These are phyloP conservation scores for Apostasia ramifera DNA, from an alignment of 106 monocot species.

Conservation along the genomic window DNA sequence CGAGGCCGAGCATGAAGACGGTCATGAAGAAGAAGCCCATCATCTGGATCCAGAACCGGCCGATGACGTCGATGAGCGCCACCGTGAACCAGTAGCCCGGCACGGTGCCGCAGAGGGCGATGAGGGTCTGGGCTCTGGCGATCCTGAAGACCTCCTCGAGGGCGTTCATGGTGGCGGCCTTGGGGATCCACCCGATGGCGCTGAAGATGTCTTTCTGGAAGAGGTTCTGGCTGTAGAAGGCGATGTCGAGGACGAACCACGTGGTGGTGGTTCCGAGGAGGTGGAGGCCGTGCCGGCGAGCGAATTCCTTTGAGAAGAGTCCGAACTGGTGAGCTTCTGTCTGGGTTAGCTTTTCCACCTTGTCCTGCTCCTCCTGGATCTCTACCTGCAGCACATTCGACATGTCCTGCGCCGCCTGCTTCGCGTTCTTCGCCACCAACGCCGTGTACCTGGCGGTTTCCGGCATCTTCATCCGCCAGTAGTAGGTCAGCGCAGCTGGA, in stretches of 20 bases:
- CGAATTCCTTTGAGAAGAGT: constrained; percentile 32
- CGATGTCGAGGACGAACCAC: constrained; percentile 46
- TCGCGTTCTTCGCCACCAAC: constrained; percentile 46
- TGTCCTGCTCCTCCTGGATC: constrained; percentile 20
- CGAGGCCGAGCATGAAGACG: constrained; percentile 20
- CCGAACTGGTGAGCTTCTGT: constrained; percentile 17
- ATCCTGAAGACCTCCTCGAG: constrained; percentile 58
- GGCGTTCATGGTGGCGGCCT: constrained; percentile 54
- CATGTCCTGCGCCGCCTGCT: constrained; percentile 59
- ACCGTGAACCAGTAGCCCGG: constrained; percentile 83
- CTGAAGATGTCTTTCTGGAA: constrained; percentile 47
- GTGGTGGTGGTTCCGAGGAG: constrained; percentile 34
- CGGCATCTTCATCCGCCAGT: constrained; percentile 56
- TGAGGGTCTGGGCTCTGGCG: constrained; percentile 52
- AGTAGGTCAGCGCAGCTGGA: constrained; percentile 36
- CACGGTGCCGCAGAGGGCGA: constrained; percentile 65
- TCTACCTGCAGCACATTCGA: constrained; percentile 46
- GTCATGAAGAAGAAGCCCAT: constrained; percentile 30
- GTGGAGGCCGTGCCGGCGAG: constrained; percentile 35
- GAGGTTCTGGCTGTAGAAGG: constrained; percentile 47
- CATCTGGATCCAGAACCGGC: constrained; percentile 46
- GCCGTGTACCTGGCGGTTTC: constrained; percentile 52
- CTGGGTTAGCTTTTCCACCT: constrained; percentile 8
- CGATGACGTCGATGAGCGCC: constrained; percentile 47
- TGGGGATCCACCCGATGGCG: constrained; percentile 50